Percentiles rank a stretch among this genome's conserved stretches.
These are phyloP conservation scores for Astrothelium macrocarpum DNA, from an alignment of 495 filamentous ascomycete genomes.

Conservation along the genomic window DNA sequence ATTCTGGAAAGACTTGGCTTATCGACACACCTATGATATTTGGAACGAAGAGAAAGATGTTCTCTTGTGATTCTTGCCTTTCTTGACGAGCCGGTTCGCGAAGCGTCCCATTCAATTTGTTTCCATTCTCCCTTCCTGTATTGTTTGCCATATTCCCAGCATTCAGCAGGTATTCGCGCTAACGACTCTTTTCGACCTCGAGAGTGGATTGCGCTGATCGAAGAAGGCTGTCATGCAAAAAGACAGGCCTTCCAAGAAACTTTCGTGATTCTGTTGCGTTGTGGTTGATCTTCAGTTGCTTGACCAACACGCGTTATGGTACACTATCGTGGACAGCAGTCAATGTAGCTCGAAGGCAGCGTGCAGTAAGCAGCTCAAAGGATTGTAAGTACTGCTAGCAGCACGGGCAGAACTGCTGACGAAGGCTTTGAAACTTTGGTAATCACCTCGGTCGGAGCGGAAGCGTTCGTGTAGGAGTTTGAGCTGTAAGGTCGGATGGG, in stretches of 20 bases:
- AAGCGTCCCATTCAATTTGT: background rate
- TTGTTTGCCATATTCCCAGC: background rate
- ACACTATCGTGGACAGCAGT: background rate
- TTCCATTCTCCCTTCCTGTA: background rate
- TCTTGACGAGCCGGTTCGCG: background rate
- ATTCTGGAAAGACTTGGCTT: slow-evolving; percentile 6
- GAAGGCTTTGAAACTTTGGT: background rate
- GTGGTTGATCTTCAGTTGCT: background rate
- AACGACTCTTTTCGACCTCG: background rate
- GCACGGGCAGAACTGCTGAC: background rate
- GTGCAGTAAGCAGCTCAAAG: background rate
- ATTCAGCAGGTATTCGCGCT: background rate
- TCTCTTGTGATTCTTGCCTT: slow-evolving; percentile 45
- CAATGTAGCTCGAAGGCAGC: background rate
- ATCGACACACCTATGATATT: slow-evolving; percentile 74
- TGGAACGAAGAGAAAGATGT: slow-evolving; percentile 90
- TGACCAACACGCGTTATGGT: background rate
- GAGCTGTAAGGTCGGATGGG: background rate
- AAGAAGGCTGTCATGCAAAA: background rate
- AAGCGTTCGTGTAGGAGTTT: background rate
- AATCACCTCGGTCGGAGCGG: background rate
- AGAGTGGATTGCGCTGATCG: background rate
- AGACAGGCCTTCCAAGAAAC: background rate
- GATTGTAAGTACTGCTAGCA: background rate
- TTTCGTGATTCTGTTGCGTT: background rate